Conservation (phyloP, 495 filamentous ascomycete species). For the Penicillium macrosclerotiorum region DNA sequence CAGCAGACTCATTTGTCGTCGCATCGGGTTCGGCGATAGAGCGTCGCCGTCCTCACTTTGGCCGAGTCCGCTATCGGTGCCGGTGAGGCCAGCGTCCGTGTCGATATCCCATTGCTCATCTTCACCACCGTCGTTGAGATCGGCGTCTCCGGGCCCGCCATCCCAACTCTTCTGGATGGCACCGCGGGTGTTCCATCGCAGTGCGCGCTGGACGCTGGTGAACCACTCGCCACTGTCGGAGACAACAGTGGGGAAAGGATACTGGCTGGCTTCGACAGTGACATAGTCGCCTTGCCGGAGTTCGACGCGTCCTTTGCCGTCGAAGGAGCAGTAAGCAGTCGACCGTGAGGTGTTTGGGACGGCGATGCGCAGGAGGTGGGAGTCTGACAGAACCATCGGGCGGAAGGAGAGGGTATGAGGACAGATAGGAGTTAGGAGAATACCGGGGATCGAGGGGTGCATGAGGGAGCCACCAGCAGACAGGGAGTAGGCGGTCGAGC, state of each 20-base stretch:
- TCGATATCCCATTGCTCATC: conserved; percentile 72
- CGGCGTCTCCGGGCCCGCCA: conserved; percentile 33
- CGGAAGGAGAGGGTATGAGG: conserved; percentile 95
- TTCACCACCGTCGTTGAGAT: conserved; percentile 34
- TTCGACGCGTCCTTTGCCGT: conserved; percentile 93
- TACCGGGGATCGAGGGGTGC: conserved; percentile 95
- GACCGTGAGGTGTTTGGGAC: conserved; percentile 82
- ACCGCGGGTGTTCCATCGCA: conserved; percentile 89
- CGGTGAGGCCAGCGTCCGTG: conserved; percentile 62
- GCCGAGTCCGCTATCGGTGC: conserved; percentile 50
- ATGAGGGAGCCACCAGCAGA: conserved; percentile 94
- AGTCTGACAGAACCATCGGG: conserved; percentile 98
- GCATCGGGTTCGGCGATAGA: conserved; percentile 59
- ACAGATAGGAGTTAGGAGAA: conserved; percentile 96
- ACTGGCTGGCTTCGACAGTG: conserved; percentile 88
- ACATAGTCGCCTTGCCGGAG: conserved; percentile 89
- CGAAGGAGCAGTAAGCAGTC: conserved; percentile 92
- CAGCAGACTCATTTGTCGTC: conserved; percentile 65
- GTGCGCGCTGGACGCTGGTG: conserved; percentile 81
- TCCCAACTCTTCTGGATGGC: conserved; percentile 83
- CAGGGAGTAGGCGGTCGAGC: conserved; percentile 92
- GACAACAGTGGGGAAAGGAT: conserved; percentile 93
- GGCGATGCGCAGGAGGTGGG: conserved; percentile 80
- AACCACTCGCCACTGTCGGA: conserved; percentile 84
- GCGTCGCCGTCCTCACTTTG: conserved; percentile 63